A percentile compares a stretch with the other conserved stretches of the same genome.
These are phyloP conservation scores for Penicillium chermesinum DNA, from an alignment of 495 filamentous ascomycete genomes.

Conservation along the genomic window DNA sequence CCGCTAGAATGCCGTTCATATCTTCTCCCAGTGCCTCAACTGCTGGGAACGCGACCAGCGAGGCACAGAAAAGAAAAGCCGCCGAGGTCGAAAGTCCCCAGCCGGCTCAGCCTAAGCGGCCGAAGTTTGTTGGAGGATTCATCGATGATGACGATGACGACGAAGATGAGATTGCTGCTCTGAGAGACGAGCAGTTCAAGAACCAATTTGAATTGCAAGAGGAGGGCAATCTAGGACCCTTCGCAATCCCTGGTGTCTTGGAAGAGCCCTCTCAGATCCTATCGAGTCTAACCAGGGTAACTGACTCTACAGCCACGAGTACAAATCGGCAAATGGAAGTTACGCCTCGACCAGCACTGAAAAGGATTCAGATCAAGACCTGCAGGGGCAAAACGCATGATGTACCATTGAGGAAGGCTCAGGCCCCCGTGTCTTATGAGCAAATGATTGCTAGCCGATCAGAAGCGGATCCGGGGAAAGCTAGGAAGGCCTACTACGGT, in stretches of 20 bases:
- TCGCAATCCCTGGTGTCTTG: constrained; percentile 1
- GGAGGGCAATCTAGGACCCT: constrained; percentile 17
- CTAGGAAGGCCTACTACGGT: constrained; percentile 83
- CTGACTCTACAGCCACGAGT: constrained; percentile 1
- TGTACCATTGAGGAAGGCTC: constrained; percentile 47
- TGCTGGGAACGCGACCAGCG: constrained; percentile 12
- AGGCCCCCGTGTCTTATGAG: constrained; percentile 54
- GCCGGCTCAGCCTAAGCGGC: constrained; percentile 34
- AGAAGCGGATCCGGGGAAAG: constrained; percentile 59
- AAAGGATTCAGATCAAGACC: constrained; percentile 50
- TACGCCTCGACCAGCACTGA: constrained; percentile 12
- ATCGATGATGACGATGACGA: constrained; percentile 44
- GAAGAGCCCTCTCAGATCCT: constrained; percentile 6
- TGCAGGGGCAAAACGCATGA: constrained; percentile 60
- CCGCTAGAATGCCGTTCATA: constrained; percentile 53
- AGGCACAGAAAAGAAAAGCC: constrained; percentile 45
- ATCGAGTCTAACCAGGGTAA: not conserved
- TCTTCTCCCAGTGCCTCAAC: constrained; percentile 47
- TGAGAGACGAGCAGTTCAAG: constrained; percentile 33
- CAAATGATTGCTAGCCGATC: constrained; percentile 65
- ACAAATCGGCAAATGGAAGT: constrained; percentile 8
- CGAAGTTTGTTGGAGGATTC: constrained; percentile 45
- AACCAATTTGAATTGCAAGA: constrained; percentile 35
- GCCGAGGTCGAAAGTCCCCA: constrained; percentile 27
- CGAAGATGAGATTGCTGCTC: constrained; percentile 30